These are phyloP conservation scores for Puya raimondii DNA, from an alignment of 176 grass and related monocot genomes.

Conservation along the genomic window DNA sequence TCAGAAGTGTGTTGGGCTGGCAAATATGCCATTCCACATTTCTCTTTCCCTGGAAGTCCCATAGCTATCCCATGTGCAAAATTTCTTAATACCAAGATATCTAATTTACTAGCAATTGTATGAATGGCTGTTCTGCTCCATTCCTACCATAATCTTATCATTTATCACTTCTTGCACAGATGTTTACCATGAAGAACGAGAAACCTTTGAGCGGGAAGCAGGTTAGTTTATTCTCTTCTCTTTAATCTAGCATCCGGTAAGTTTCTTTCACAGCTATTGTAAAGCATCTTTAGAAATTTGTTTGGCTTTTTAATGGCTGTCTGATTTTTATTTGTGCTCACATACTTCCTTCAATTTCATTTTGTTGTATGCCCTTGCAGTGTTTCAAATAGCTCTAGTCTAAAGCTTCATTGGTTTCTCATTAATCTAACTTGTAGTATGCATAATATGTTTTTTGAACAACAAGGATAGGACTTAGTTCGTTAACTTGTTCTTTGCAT, in stretches of 20 bases:
- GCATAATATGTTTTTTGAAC: too few relatives aligned
- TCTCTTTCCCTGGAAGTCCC: background rate
- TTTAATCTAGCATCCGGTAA: background rate
- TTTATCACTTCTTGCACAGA: slow-evolving; percentile 39
- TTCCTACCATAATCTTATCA: slow-evolving; percentile 9
- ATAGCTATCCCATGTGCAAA: background rate
- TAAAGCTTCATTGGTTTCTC: too few relatives aligned
- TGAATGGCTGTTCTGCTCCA: background rate
- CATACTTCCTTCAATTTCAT: too few relatives aligned
- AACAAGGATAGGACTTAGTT: too few relatives aligned
- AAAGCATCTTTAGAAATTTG: background rate
- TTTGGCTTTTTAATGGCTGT: background rate
- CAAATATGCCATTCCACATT: background rate
- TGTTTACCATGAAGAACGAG: slow-evolving; percentile 87
- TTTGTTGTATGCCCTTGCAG: too few relatives aligned
- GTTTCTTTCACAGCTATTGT: background rate
- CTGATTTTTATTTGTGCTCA: too few relatives aligned
- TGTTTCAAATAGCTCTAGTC: too few relatives aligned
- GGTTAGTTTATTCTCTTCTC: slow-evolving; percentile 37
- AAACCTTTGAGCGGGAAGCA: slow-evolving; percentile 78
- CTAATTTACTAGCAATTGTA: background rate
- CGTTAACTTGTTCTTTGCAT: too few relatives aligned
- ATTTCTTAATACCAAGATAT: slow-evolving; percentile 2
- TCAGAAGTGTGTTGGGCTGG: background rate
- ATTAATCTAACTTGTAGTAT: too few relatives aligned